phyloP scores from a whole-genome alignment of 768 basidiomycete species.

The Leucosporidium scottii region DNA sequence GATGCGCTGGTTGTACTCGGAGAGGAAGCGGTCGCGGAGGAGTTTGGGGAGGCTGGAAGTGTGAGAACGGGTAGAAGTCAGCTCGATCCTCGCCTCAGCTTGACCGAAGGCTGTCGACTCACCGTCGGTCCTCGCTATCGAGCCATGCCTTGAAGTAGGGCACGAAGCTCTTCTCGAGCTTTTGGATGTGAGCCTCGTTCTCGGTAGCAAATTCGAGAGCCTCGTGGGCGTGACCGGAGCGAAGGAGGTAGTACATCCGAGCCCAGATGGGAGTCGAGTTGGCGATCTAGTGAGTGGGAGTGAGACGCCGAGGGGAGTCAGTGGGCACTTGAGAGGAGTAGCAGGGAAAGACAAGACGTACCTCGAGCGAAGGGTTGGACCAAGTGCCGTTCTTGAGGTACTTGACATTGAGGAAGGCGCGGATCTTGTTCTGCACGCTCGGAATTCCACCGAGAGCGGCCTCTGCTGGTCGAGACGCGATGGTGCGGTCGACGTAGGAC shows the following conservation, averaged over 20 bases:
- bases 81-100: background rate
- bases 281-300: too few species aligned
- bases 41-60: conserved; percentile 40
- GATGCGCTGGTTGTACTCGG: conserved; percentile 61
- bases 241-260: conserved; percentile 81
- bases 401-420: conserved; percentile 74
- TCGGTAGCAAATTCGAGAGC: conserved; percentile 68
- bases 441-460: conserved; percentile 87
- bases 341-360: conserved; percentile 40
- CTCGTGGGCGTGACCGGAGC: conserved; percentile 73
- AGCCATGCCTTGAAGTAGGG: conserved; percentile 76
- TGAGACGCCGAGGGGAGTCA: background rate
- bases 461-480: conserved; percentile 72
- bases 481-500: conserved; percentile 59
- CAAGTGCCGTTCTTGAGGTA: conserved; percentile 75
- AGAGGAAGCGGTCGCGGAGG: conserved; percentile 57
- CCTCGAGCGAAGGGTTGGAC: conserved; percentile 75
- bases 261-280: conserved; percentile 89
- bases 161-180: conserved; percentile 74
- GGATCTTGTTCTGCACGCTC: conserved; percentile 76
- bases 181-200: conserved; percentile 59
- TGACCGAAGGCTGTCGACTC: conserved; percentile 33
- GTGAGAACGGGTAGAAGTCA: background rate
- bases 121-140: conserved; percentile 71
- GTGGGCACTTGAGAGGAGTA: background rate